Evolutionary conservation across 495 filamentous ascomycete genomes (phyloP).

Genomic region (Daldinia childiae): DNA sequence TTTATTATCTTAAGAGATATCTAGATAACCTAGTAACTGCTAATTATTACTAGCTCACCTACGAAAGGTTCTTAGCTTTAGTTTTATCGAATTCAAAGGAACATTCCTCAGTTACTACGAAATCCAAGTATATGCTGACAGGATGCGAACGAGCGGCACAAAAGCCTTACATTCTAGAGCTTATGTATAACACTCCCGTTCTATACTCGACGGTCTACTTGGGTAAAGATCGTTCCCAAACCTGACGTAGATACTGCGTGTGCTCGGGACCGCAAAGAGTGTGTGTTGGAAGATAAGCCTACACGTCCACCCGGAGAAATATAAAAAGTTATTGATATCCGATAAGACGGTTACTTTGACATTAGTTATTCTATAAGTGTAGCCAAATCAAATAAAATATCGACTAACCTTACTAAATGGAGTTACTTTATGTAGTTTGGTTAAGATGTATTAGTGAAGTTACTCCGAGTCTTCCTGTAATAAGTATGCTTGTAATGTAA

Average conservation of each 20-base stretch:
- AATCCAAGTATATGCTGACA: slow-evolving; percentile 25
- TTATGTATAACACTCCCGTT: slow-evolving; percentile 12
- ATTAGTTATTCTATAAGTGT: slow-evolving; percentile 12
- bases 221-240: slow-evolving; percentile 14
- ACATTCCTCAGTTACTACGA: slow-evolving; percentile 9
- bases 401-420: slow-evolving; percentile 22
- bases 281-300: slow-evolving; percentile 8
- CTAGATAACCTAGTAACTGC: too few relatives aligned
- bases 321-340: slow-evolving; percentile 6
- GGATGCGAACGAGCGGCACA: slow-evolving; percentile 22
- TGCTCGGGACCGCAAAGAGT: neutral
- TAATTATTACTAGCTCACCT: neutral
- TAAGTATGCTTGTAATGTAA: neutral
- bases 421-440: slow-evolving; percentile 32
- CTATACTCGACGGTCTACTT: slow-evolving; percentile 9
- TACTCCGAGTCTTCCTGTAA: slow-evolving; percentile 36
- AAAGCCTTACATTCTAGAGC: slow-evolving; percentile 14
- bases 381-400: too few relatives aligned
- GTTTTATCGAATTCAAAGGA: neutral
- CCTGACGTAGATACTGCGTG: slow-evolving; percentile 1
- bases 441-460: slow-evolving; percentile 27
- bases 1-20: too few relatives aligned
- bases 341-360: slow-evolving; percentile 15
- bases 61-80: neutral
- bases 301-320: neutral